phyloP scores from a whole-genome alignment of 306 rosid species.

The Cucumis hystrix region DNA sequence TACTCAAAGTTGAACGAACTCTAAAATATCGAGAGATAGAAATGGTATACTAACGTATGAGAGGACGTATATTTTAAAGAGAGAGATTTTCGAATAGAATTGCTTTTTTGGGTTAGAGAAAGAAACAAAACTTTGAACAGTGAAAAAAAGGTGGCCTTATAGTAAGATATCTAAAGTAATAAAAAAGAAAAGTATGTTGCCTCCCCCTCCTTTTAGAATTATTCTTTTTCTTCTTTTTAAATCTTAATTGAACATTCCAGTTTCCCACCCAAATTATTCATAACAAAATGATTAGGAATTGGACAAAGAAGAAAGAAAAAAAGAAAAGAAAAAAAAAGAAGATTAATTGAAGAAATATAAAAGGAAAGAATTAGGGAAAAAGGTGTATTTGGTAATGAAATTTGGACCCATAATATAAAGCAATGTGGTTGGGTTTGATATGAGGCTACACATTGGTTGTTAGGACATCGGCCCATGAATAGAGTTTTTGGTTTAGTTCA shows the following conservation, averaged over 20 bases:
- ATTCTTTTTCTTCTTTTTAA: not conserved
- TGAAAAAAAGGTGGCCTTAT: not conserved
- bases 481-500: no score
- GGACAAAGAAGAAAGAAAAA: not conserved
- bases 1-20: no score
- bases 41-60: no score
- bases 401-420: not conserved
- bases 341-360: not conserved
- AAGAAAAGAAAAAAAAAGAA: not conserved
- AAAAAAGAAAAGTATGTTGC: not conserved
- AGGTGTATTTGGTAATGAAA: not conserved
- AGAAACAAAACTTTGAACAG: not conserved
- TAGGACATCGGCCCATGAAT: not conserved
- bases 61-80: no score
- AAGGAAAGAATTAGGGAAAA: not conserved
- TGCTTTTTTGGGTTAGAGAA: not conserved
- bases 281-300: not conserved
- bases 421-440: slow-evolving; percentile 30
- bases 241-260: not conserved
- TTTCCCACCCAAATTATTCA: not conserved
- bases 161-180: not conserved
- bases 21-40: no score
- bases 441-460: slow-evolving; percentile 34
- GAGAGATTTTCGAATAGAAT: no score
- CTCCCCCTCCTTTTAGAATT: not conserved